A percentile compares a stretch with the other conserved stretches of the same genome.
Evolutionary conservation across 1,139 yeast genomes (phyloP).

Genomic region (Magnusiomyces starmeri): DNA sequence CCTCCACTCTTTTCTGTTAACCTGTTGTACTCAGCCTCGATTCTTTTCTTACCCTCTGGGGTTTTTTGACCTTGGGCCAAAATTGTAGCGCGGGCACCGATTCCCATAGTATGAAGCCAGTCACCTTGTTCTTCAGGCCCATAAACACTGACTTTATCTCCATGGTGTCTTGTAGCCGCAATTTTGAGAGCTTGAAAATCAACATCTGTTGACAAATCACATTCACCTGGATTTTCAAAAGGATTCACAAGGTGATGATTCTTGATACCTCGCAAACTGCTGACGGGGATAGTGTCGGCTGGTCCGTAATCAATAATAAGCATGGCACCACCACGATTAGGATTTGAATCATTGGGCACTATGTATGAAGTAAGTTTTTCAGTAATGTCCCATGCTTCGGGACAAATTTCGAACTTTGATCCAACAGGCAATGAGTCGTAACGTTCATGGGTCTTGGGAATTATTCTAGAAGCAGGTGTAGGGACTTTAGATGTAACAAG

Average conservation of each 20-base stretch:
- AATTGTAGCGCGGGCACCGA: conserved; percentile 55
- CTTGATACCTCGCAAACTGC: conserved; percentile 66
- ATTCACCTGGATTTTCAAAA: conserved; percentile 65
- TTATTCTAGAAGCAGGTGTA: conserved; percentile 53
- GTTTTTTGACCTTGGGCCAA: conserved; percentile 31
- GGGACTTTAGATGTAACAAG: conserved; percentile 52
- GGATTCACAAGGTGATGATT: conserved; percentile 76
- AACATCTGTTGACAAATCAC: conserved; percentile 78
- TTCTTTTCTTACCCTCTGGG: conserved; percentile 34
- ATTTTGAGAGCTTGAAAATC: conserved; percentile 56
- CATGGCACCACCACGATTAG: conserved; percentile 50
- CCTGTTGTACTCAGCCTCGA: conserved; percentile 55
- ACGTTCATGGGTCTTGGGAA: conserved; percentile 49
- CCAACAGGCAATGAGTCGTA: conserved; percentile 49
- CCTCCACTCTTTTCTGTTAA: conserved; percentile 54
- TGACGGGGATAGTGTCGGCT: conserved; percentile 51
- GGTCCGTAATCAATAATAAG: conserved; percentile 77
- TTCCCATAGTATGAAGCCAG: conserved; percentile 71
- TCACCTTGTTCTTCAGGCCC: conserved; percentile 77
- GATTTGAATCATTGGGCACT: conserved; percentile 41
- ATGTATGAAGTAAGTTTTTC: conserved; percentile 29
- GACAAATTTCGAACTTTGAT: conserved; percentile 63
- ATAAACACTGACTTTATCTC: conserved; percentile 28
- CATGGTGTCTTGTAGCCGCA: conserved; percentile 31
- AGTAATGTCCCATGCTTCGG: conserved; percentile 54